phyloP scores from a whole-genome alignment of 805 yeast genomes.

The Saccharomycopsis fodiens region DNA sequence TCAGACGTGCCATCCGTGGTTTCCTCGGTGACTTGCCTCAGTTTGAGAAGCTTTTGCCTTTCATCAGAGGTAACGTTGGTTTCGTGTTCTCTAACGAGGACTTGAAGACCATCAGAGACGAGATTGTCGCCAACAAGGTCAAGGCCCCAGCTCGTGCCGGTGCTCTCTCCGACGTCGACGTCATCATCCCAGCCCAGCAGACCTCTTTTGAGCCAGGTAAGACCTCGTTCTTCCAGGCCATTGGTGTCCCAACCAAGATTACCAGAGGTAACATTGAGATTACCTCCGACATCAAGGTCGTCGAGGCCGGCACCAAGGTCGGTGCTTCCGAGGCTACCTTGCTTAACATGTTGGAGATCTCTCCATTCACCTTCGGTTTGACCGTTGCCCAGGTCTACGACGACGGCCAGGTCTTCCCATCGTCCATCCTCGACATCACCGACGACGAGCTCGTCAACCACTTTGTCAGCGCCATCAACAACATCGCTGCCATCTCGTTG shows the following conservation, averaged over 20 bases:
- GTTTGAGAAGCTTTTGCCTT: constrained; percentile 89
- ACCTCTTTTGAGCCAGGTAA: constrained; percentile 99
- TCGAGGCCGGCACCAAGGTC: constrained; percentile 75
- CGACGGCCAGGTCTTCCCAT: constrained; percentile 97
- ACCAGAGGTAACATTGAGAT: constrained; percentile 99
- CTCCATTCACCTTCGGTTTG: constrained; percentile 99
- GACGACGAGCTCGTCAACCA: constrained; percentile 91
- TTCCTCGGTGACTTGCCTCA: constrained; percentile 92
- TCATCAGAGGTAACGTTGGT: constrained; percentile 97
- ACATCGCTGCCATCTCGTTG: constrained; percentile 93
- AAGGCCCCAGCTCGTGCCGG: constrained; percentile 99
- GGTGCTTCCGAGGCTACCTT: constrained; percentile 99
- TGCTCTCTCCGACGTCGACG: constrained; percentile 98
- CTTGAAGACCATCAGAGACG: constrained; percentile 87
- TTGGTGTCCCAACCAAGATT: constrained; percentile 99
- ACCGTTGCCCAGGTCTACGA: constrained; percentile 95
- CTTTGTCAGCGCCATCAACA: constrained; percentile 86
- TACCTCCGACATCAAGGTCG: constrained; percentile 94
- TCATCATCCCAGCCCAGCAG: constrained; percentile 98
- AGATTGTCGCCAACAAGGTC: constrained; percentile 83
- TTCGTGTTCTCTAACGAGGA: constrained; percentile 98
- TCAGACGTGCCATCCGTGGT: constrained; percentile 98
- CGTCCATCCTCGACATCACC: constrained; percentile 94
- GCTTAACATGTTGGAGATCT: constrained; percentile 98
- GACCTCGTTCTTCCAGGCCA: constrained; percentile 99